Evolutionary conservation across 306 rosid species (phyloP), one percentile per base, ranked within the genome.

Genomic region (Crotalaria pallida): DNA sequence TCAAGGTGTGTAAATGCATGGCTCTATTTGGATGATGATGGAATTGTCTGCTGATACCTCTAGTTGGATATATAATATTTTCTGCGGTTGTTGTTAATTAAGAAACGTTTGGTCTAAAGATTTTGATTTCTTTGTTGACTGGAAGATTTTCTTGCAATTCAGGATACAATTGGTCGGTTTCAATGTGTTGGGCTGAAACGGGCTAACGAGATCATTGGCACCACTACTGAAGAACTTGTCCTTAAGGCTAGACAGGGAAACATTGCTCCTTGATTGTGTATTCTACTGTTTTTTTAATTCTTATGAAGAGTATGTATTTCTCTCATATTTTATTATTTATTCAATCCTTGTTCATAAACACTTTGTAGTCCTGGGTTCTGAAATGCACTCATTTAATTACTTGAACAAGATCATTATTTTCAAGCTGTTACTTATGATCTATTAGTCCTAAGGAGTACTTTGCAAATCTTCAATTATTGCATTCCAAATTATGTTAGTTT

Each of bases 171-270:
- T 52, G 91, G 91, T 8, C 81, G 90, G 36, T 92, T 80, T 51
- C 84, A 72, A 74, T 82, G 86, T 17, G 92, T 81, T 23, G 96
- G 93, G 19, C 83, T 92, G 60, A 92, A 88, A 88, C 84, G 93
- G 10, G 96, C 96, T 1, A 88, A 86, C 19, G 98, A 90, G 82
- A 86, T 92, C 52, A 90, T 92, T 23, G 96, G 98, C 71, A 77
- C 81, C 33, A 90, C 98, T 18, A 92, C 98, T 1, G 98, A 90
- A 79, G 98, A 92, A 81, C 71, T 92, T 72, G 84, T 92, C 63
- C 73, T 88, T 1, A 90, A 75, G 82, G 90, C 89, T 16, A 88
- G 45, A 65, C 88, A 78, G 57, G 82, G 85, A 56, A 66, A 10
- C 57, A 11, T 0, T 36, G 5, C 82, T 66, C 59, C 72, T 53